Base-by-base conservation (phyloP, 306 rosid genomes). In the Vachellia collinsii region DNA sequence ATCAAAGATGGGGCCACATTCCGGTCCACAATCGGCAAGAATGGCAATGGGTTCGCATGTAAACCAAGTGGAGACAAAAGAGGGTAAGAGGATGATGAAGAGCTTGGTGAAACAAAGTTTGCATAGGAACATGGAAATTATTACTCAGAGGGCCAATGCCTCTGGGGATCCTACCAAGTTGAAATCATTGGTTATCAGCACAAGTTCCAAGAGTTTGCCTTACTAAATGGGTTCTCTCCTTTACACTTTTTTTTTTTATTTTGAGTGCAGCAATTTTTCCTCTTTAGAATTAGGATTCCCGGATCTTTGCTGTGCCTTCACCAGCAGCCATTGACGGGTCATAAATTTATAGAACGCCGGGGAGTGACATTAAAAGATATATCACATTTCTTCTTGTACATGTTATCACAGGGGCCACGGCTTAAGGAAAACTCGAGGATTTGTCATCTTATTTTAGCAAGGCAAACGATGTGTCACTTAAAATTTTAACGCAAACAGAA, bases 181-280 rank as follows among this genome's bases (percentile, higher is more conserved):
- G 11, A 96, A 96, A 87, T 79, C 92, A 7, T 85, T 96, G 82
- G 90, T 90, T 54, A 85, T 93, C 51, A 92, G 97, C 88, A 93
- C 99, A 20, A 96, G 98, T 85, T 96, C 99, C 14, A 96, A 93
- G 75, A 96, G 99, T 71, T 87, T 96, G 80, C 92, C 98, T 71
- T 96, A 92, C 78, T 94, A 85, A 80, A 51, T 8, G 3, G 0
- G 11, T 72, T 72, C 3, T 70, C 87, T 39, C 37, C 5, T 34
- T 65, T 36, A 3, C 4, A 2, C 34, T 29, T 29, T 29, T 29
- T 19, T n/a, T 7, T 53, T 53, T 17, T 59, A 0, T 59, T 59
- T 25, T 11, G 36, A 23, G 65, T 23, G 16, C 0, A 22, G 58
- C 36, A 46, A n/a, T 43, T 67, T 48, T 75, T 29, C 34, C 50